phyloP scores from a whole-genome alignment of 768 basidiomycete genomes.

The Lyophyllum atratum region DNA sequence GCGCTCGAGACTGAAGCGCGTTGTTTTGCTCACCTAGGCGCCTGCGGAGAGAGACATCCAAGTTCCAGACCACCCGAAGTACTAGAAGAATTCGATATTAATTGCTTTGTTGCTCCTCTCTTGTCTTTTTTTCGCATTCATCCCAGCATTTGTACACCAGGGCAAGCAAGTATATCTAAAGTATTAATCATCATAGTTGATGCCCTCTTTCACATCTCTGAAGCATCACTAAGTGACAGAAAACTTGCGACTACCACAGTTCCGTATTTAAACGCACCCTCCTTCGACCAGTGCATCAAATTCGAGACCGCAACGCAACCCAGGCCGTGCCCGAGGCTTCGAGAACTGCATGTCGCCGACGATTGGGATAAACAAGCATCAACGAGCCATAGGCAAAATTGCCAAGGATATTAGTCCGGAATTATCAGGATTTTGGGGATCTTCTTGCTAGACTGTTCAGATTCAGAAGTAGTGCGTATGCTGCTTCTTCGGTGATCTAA shows the following conservation, averaged over 20 bases:
- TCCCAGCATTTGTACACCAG: background rate
- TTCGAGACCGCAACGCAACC: background rate
- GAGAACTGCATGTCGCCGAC: background rate
- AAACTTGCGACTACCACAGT: no score
- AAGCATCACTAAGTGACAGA: no score
- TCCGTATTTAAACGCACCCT: background rate
- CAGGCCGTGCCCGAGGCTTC: background rate
- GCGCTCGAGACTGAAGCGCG: background rate
- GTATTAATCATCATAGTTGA: background rate
- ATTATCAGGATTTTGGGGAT: background rate
- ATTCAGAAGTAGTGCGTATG: background rate
- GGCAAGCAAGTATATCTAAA: background rate
- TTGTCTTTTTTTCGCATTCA: background rate
- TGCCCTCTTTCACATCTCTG: background rate
- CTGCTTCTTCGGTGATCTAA: background rate
- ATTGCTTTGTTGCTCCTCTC: conserved; percentile 5
- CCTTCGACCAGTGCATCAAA: background rate
- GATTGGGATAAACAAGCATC: conserved; percentile 1
- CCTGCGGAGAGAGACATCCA: conserved; percentile 41
- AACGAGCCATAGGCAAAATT: conserved; percentile 7
- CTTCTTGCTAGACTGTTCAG: background rate
- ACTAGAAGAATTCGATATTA: conserved; percentile 32
- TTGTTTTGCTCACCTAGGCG: conserved; percentile 24
- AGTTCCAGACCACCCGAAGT: conserved; percentile 43
- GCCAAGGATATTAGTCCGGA: background rate